Conservation (phyloP, 2,329 filamentous ascomycete genomes). For the Colletotrichum aenigma region DNA sequence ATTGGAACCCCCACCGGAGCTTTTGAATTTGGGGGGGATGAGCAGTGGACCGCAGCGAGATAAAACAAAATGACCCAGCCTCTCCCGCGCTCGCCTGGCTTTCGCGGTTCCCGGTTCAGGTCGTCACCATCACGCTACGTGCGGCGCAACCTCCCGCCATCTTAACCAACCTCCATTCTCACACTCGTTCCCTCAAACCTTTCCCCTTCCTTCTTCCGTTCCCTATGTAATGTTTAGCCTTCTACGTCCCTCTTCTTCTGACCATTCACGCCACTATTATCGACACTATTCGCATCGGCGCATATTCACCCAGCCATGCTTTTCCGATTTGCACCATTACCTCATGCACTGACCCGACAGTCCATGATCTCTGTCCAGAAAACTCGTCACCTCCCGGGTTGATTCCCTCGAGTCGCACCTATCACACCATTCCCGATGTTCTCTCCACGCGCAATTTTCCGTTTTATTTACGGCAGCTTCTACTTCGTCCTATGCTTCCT, state of each 20-base stretch:
- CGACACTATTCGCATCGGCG: not conserved
- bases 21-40: not conserved
- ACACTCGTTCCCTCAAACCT: not conserved
- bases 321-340: constrained; percentile 25
- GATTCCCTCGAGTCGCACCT: constrained; percentile 5
- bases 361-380: constrained; percentile 12
- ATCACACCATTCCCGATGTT: constrained; percentile 34
- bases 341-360: constrained; percentile 19
- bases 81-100: not conserved
- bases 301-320: constrained; percentile 20
- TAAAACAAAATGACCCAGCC: constrained; percentile 18
- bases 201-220: not conserved
- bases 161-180: constrained; percentile 10
- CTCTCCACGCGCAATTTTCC: constrained; percentile 64
- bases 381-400: constrained; percentile 23
- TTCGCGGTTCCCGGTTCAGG: not conserved
- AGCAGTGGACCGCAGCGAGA: not conserved
- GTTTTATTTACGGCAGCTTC: constrained; percentile 79
- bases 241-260: not conserved
- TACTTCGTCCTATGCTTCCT: constrained; percentile 80
- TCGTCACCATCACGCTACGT: constrained; percentile 12
- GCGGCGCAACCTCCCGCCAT: not conserved
- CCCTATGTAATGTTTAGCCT: constrained; percentile 16
- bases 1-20: constrained; percentile 9
- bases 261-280: not conserved